Evolutionary conservation across 164 flowering plant species (phyloP).

Genomic region (Umbellularia californica): DNA sequence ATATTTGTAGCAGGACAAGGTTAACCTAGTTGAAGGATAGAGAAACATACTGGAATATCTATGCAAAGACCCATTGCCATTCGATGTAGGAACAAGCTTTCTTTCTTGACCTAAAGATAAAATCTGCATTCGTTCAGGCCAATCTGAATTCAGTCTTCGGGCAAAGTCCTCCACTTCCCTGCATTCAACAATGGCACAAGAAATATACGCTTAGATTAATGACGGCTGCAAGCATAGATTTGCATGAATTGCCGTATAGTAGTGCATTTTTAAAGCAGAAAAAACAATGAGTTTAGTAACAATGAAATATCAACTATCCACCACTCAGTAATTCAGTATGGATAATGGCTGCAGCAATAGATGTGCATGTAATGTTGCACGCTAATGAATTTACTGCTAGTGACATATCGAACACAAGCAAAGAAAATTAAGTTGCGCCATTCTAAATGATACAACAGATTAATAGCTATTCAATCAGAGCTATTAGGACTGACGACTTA

Average conservation of each 20-base stretch:
- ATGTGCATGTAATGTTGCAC: no score
- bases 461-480: no score
- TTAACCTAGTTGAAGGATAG: not conserved
- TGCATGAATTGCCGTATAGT: not conserved
- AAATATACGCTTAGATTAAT: not conserved
- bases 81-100: constrained; percentile 34
- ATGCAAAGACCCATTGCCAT: constrained; percentile 46
- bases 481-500: no score
- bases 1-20: not conserved
- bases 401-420: no score
- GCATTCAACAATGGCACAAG: constrained; percentile 7
- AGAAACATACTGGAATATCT: constrained; percentile 37
- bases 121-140: constrained; percentile 79
- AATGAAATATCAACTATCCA: not conserved
- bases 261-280: not conserved
- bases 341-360: no score
- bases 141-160: constrained; percentile 71
- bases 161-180: constrained; percentile 95
- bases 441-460: no score
- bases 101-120: constrained; percentile 53
- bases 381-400: no score
- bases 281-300: no score
- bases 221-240: not conserved
- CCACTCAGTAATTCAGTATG: not conserved
- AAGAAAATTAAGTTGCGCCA: no score